Percentiles rank a stretch among this genome's conserved stretches.
Conservation (phyloP, 2,329 filamentous ascomycete genomes). For the Saccharata proteae region DNA sequence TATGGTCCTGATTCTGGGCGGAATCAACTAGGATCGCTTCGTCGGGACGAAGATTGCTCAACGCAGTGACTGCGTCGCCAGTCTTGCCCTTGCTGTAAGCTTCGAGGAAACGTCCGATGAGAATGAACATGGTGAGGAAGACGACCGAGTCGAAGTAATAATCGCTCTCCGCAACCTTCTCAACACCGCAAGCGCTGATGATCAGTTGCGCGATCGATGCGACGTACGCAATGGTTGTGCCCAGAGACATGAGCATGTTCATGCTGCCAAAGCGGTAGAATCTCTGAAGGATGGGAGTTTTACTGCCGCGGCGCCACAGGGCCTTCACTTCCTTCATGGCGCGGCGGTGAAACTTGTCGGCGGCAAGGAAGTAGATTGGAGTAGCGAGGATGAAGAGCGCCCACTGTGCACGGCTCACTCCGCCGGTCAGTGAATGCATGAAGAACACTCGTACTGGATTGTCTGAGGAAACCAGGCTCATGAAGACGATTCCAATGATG, state of each 20-base stretch:
- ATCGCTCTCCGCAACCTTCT: conserved; percentile 22
- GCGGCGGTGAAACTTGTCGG: conserved; percentile 71
- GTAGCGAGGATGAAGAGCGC: conserved; percentile 71
- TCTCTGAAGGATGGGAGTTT: conserved; percentile 57
- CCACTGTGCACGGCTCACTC: conserved; percentile 64
- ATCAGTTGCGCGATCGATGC: conserved; percentile 68
- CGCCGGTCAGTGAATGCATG: conserved; percentile 59
- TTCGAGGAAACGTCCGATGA: conserved; percentile 63
- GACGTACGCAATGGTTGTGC: conserved; percentile 77
- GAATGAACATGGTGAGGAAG: conserved; percentile 79
- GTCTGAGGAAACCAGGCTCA: conserved; percentile 59
- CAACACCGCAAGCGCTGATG: conserved; percentile 36
- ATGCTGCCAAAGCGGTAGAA: conserved; percentile 95
- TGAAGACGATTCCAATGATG: conserved; percentile 78
- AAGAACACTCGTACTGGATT: conserved; percentile 51
- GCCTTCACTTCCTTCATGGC: conserved; percentile 66
- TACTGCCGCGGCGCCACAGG: conserved; percentile 67
- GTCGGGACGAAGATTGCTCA: conserved; percentile 65
- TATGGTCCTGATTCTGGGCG: conserved; percentile 20
- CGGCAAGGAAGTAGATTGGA: conserved; percentile 75
- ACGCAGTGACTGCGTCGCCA: conserved; percentile 69
- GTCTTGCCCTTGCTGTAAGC: conserved; percentile 86
- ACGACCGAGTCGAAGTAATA: conserved; percentile 86
- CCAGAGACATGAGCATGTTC: conserved; percentile 86
- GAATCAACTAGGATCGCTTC: conserved; percentile 59